Evolutionary conservation across 2,329 filamentous ascomycete genomes (phyloP).

Genomic region (Cadophora sp.): DNA sequence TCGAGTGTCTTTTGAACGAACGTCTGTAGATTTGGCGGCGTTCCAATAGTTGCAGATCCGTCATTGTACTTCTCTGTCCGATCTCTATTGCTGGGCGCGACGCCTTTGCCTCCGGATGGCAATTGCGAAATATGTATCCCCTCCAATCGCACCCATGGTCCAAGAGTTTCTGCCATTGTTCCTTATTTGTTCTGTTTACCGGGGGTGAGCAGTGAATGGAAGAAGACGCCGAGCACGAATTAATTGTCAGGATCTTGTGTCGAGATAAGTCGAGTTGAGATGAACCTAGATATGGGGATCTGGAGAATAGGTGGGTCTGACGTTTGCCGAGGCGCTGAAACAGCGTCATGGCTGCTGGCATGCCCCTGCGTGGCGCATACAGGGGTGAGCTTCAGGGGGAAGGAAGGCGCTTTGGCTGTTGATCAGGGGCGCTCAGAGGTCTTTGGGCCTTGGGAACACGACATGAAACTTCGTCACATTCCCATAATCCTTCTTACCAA

Average conservation of each 20-base stretch:
- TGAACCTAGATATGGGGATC: neutral
- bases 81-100: constrained; percentile 28
- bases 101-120: constrained; percentile 46
- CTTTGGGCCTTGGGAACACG: neutral
- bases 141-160: constrained; percentile 60
- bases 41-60: constrained; percentile 23
- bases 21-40: constrained; percentile 47
- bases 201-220: neutral
- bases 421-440: neutral
- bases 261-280: neutral
- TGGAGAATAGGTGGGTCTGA: constrained; percentile 1
- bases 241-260: neutral
- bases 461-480: neutral
- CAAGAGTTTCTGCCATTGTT: constrained; percentile 39
- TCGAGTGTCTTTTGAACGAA: constrained; percentile 60
- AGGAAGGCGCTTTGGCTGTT: neutral
- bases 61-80: constrained; percentile 26
- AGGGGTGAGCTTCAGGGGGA: neutral
- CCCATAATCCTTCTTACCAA: neutral
- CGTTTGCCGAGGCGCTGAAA: constrained; percentile 3
- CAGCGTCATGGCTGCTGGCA: neutral
- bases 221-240: neutral
- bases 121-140: constrained; percentile 57
- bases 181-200: neutral
- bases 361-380: constrained; percentile 5